These are phyloP conservation scores for Claviceps humidiphila DNA, from an alignment of 2,329 filamentous ascomycete genomes.

Conservation along the genomic window DNA sequence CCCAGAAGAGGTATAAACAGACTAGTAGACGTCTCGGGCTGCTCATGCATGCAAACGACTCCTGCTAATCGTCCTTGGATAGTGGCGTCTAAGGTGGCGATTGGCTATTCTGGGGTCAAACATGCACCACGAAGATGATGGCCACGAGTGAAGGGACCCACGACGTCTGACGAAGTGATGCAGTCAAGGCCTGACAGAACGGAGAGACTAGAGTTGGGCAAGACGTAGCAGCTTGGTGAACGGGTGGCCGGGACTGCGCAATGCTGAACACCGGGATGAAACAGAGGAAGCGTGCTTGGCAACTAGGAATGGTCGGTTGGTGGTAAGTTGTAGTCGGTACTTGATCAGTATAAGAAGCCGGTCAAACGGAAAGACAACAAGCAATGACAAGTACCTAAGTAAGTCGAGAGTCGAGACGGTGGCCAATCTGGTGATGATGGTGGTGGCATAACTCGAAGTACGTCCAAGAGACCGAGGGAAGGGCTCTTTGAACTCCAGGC, in stretches of 20 bases:
- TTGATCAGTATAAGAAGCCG: background rate
- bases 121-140: slow-evolving; percentile 20
- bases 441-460: background rate
- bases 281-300: background rate
- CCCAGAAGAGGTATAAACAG: slow-evolving; percentile 1
- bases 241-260: slow-evolving; percentile 11
- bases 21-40: slow-evolving; percentile 16
- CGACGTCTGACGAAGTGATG: slow-evolving; percentile 12
- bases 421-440: background rate
- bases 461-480: background rate
- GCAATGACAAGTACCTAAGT: background rate
- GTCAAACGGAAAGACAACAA: background rate
- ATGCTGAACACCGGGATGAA: slow-evolving; percentile 11
- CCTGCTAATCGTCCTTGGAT: slow-evolving; percentile 16
- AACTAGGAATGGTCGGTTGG: background rate
- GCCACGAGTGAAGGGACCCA: slow-evolving; percentile 18
- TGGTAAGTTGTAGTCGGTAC: background rate
- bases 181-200: background rate
- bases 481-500: background rate
- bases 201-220: background rate
- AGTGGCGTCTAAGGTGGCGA: slow-evolving; percentile 16
- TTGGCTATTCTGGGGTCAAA: slow-evolving; percentile 19
- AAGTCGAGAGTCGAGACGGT: background rate
- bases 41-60: slow-evolving; percentile 12
- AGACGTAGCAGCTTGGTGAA: background rate